These are phyloP conservation scores for Polyplosphaeria fusca DNA, from an alignment of 495 filamentous ascomycete species.

Conservation along the genomic window DNA sequence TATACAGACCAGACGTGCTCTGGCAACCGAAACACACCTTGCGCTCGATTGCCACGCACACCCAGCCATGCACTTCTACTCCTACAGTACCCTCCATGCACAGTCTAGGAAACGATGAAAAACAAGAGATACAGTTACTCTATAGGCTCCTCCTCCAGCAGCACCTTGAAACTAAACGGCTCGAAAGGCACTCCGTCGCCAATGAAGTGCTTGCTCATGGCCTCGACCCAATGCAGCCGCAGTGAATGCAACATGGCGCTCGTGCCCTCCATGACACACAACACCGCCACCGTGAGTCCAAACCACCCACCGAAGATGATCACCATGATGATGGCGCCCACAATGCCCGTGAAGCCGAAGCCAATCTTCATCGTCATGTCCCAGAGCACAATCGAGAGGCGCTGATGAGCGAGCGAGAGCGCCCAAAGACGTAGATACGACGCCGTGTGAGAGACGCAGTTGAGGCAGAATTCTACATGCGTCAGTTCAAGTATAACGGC, in stretches of 20 bases:
- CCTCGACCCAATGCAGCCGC: constrained; percentile 97
- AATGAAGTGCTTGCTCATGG: constrained; percentile 99
- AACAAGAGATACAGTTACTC: constrained; percentile 42
- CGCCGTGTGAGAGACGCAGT: constrained; percentile 97
- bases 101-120: constrained; percentile 1
- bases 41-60: too few species aligned
- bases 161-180: constrained; percentile 84
- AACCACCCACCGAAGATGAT: constrained; percentile 85
- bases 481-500: constrained; percentile 9
- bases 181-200: constrained; percentile 87
- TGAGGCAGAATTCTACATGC: constrained; percentile 85
- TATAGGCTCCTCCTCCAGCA: constrained; percentile 79
- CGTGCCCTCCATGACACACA: constrained; percentile 81
- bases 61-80: too few species aligned
- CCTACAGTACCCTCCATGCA: too few species aligned
- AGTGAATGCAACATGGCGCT: constrained; percentile 91
- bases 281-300: constrained; percentile 70
- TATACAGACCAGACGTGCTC: constrained; percentile 3
- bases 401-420: constrained; percentile 93
- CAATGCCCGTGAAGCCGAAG: constrained; percentile 60
- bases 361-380: constrained; percentile 83
- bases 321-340: constrained; percentile 76
- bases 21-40: constrained; percentile 6
- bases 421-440: constrained; percentile 99
- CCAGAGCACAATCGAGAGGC: constrained; percentile 95